Conservation (phyloP, 2,329 filamentous ascomycete genomes). For the Fusarium fujikuroi region DNA sequence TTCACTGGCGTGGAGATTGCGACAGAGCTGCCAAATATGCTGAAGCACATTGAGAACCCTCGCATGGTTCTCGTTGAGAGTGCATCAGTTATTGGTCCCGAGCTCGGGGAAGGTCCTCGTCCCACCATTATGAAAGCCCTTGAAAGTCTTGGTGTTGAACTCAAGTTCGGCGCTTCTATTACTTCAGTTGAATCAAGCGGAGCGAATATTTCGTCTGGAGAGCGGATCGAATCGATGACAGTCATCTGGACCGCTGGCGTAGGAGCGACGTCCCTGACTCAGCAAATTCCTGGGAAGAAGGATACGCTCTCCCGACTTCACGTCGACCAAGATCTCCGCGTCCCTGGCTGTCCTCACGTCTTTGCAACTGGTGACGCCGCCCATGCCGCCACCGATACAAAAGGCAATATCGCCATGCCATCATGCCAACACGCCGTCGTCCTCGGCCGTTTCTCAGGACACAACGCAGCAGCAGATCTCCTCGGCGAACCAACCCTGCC, state of each 20-base stretch:
- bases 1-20: constrained; percentile 52
- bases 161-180: constrained; percentile 45
- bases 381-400: constrained; percentile 34
- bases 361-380: constrained; percentile 50
- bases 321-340: constrained; percentile 16
- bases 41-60: constrained; percentile 8
- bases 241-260: constrained; percentile 53
- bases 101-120: constrained; percentile 49
- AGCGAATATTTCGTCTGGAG: constrained; percentile 45
- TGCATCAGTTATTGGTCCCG: constrained; percentile 45
- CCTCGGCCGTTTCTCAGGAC: constrained; percentile 49
- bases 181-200: constrained; percentile 39
- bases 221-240: constrained; percentile 49
- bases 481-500: constrained; percentile 37
- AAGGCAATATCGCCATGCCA: constrained; percentile 49
- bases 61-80: constrained; percentile 47
- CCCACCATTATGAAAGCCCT: constrained; percentile 48
- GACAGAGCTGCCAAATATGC: constrained; percentile 46
- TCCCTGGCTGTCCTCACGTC: background rate
- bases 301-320: constrained; percentile 33
- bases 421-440: constrained; percentile 53
- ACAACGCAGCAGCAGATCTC: constrained; percentile 51
- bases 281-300: constrained; percentile 46
- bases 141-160: constrained; percentile 43
- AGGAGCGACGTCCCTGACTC: constrained; percentile 46